phyloP scores from a whole-genome alignment of 768 basidiomycete species.

The Auricularia cornea region DNA sequence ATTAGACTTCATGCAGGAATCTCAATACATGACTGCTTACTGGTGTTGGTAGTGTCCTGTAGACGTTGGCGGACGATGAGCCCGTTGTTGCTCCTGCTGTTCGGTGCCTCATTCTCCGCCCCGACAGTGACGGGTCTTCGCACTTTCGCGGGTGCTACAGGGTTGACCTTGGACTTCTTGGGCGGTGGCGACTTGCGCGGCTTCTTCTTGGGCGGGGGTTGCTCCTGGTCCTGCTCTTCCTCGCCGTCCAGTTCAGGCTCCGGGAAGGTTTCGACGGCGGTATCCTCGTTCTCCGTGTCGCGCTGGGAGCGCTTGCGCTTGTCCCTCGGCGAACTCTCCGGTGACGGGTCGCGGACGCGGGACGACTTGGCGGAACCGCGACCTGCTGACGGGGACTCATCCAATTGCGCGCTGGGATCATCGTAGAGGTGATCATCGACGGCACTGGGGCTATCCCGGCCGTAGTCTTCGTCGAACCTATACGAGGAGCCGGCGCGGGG shows the following conservation, averaged over 20 bases:
- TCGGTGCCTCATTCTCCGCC: neutral
- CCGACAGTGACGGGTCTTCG: neutral
- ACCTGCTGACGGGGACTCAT: neutral
- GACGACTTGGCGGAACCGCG: neutral
- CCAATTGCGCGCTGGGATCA: neutral
- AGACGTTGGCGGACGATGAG: neutral
- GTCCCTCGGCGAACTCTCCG: neutral
- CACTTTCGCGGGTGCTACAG: too few species aligned
- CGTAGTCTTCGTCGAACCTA: neutral
- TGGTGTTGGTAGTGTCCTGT: neutral
- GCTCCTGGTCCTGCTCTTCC: neutral
- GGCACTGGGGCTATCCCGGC: neutral
- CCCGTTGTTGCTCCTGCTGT: neutral
- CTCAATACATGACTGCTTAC: neutral
- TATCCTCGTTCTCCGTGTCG: neutral
- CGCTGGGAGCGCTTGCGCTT: neutral
- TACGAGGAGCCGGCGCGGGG: neutral
- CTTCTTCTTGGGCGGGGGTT: neutral
- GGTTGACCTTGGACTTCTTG: neutral
- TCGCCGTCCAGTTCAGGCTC: neutral
- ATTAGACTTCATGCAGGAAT: neutral
- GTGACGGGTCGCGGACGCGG: neutral
- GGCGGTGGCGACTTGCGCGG: neutral
- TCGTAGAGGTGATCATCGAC: neutral
- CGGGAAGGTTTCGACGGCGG: neutral